Evolutionary conservation across 352 stramenopile genomes (phyloP).

Genomic region (Phytophthora rubi): DNA sequence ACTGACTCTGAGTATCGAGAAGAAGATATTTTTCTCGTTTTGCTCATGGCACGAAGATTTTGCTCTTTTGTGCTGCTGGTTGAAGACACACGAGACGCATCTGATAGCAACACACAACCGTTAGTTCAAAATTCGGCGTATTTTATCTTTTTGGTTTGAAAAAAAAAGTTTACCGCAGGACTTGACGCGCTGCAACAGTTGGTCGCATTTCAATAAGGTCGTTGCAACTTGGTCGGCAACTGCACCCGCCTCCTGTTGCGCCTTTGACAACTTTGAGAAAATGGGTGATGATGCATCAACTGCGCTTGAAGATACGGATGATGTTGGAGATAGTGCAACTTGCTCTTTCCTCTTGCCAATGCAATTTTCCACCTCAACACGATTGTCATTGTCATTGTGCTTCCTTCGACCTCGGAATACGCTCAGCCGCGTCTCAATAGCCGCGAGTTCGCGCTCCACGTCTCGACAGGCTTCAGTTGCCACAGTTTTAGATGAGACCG

Average conservation of each 20-base stretch:
- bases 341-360: not conserved
- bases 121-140: not conserved
- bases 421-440: constrained; percentile 44
- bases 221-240: constrained; percentile 63
- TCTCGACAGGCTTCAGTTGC: constrained; percentile 46
- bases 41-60: constrained; percentile 1
- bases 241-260: constrained; percentile 44
- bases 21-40: not conserved
- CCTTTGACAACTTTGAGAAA: constrained; percentile 25
- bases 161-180: constrained; percentile 24
- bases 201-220: constrained; percentile 58
- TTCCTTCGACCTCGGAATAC: constrained; percentile 32
- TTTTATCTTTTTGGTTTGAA: not conserved
- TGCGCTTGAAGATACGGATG: constrained; percentile 7
- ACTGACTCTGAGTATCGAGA: constrained; percentile 14
- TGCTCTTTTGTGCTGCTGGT: constrained; percentile 27
- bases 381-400: not conserved
- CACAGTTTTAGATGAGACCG: not conserved
- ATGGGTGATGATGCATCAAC: constrained; percentile 11
- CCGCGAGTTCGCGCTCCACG: constrained; percentile 48
- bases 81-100: constrained; percentile 29
- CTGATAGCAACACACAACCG: constrained; percentile 3
- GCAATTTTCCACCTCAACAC: not conserved
- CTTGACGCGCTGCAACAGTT: constrained; percentile 48
- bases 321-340: not conserved